phyloP scores from a whole-genome alignment of 2,329 filamentous ascomycete species.

The Byssochlamys sp. region DNA sequence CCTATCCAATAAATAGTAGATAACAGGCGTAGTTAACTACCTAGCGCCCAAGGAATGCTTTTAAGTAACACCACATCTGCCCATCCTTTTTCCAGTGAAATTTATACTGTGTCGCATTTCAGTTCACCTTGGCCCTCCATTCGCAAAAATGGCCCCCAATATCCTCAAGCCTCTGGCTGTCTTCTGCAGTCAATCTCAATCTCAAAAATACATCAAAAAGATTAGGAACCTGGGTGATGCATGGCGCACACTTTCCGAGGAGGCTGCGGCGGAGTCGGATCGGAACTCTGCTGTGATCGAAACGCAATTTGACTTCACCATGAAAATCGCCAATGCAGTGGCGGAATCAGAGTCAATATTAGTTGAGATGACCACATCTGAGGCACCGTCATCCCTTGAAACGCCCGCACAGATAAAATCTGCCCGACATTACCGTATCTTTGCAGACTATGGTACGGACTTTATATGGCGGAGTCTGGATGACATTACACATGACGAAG shows the following conservation, averaged over 20 bases:
- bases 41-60: too few relatives aligned
- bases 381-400: neutral
- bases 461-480: conserved; percentile 10
- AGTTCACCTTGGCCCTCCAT: too few relatives aligned
- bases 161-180: conserved; percentile 4
- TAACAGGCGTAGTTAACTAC: too few relatives aligned
- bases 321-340: neutral
- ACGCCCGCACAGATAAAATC: neutral
- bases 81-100: too few relatives aligned
- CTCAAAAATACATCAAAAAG: conserved; percentile 9
- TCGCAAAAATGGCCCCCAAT: too few relatives aligned
- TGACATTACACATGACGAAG: conserved; percentile 5
- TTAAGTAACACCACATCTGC: too few relatives aligned
- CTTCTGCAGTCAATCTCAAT: conserved; percentile 8
- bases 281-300: neutral
- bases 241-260: conserved; percentile 7
- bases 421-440: conserved; percentile 11
- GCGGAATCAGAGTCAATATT: neutral
- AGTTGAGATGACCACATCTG: neutral
- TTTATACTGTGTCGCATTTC: too few relatives aligned
- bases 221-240: conserved; percentile 9
- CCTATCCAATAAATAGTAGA: too few relatives aligned
- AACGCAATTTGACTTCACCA: neutral
- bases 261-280: neutral
- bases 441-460: conserved; percentile 11